A percentile compares a stretch with the other conserved stretches of the same genome.
phyloP scores from a whole-genome alignment of 2,329 filamentous ascomycete genomes.

The Fusarium irregulare region DNA sequence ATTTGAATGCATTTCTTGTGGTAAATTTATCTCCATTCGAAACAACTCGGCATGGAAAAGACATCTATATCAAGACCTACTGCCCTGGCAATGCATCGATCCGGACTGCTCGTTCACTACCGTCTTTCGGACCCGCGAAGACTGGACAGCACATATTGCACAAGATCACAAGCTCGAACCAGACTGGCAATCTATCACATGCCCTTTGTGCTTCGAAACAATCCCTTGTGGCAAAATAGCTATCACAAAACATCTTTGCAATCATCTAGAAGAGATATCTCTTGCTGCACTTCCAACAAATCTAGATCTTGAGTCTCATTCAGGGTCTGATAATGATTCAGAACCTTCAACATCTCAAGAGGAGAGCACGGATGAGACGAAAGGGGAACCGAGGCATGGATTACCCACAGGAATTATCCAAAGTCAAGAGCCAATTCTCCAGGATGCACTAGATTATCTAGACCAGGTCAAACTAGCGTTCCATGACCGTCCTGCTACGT shows the following conservation, averaged over 20 bases:
- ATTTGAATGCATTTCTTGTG: not conserved
- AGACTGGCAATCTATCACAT: not conserved
- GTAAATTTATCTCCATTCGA: not conserved
- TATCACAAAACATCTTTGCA: not conserved
- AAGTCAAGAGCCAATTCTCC: not conserved
- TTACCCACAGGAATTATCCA: too few relatives aligned
- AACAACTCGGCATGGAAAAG: not conserved
- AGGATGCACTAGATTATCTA: not conserved
- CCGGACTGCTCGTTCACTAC: not conserved
- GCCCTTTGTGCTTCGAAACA: not conserved
- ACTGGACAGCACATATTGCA: not conserved
- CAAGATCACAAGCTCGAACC: not conserved
- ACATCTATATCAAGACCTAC: not conserved
- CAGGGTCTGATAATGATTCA: not conserved
- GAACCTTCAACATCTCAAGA: too few relatives aligned
- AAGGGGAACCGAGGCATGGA: too few relatives aligned
- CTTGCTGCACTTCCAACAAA: not conserved
- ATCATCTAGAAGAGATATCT: not conserved
- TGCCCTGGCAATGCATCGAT: not conserved
- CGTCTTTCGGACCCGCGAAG: not conserved
- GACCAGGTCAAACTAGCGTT: not conserved
- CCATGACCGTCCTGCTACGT: not conserved
- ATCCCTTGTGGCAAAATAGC: not conserved
- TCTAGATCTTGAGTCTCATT: not conserved
- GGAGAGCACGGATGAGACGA: not conserved